Conservation (phyloP, 495 filamentous ascomycete genomes). For the Haplographium delicatum region DNA sequence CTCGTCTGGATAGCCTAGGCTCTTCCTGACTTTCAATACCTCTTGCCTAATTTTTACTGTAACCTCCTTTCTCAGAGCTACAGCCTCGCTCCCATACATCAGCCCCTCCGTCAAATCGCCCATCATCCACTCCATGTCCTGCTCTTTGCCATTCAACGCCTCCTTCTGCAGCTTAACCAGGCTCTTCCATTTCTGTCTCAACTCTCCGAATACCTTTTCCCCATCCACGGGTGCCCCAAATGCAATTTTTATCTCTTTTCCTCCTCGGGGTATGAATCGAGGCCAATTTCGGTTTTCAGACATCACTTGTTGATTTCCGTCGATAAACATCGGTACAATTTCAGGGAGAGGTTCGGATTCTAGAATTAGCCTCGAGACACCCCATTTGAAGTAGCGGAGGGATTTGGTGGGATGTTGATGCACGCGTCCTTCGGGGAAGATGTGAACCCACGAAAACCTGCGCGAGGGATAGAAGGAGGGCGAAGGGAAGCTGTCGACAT, state of each 20-base stretch:
- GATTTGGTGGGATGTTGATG: conserved; percentile 76
- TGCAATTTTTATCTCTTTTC: conserved; percentile 65
- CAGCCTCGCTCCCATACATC: conserved; percentile 65
- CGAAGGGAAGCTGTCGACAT: conserved; percentile 49
- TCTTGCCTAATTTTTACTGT: conserved; percentile 71
- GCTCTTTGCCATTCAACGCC: conserved; percentile 17
- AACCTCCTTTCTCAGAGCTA: conserved; percentile 75
- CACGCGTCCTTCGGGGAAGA: conserved; percentile 91
- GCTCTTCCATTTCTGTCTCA: conserved; percentile 61
- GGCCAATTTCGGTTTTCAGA: conserved; percentile 72
- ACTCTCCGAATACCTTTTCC: conserved; percentile 59
- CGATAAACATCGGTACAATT: conserved; percentile 89
- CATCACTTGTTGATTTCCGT: conserved; percentile 82
- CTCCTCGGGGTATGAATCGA: conserved; percentile 72
- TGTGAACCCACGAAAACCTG: conserved; percentile 76
- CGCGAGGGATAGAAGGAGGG: conserved; percentile 50
- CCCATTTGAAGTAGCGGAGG: conserved; percentile 98
- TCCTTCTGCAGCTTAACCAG: conserved; percentile 40
- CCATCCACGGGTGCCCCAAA: conserved; percentile 64
- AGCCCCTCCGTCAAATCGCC: conserved; percentile 67
- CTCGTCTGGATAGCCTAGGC: conserved; percentile 70
- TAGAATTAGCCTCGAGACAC: conserved; percentile 80
- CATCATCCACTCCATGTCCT: conserved; percentile 31
- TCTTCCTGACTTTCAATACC: conserved; percentile 68
- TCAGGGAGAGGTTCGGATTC: conserved; percentile 79